A percentile compares a stretch with the other conserved stretches of the same genome.
Conservation (phyloP, 2,329 filamentous ascomycete genomes). For the Coniosporium tulheliwenetii region DNA sequence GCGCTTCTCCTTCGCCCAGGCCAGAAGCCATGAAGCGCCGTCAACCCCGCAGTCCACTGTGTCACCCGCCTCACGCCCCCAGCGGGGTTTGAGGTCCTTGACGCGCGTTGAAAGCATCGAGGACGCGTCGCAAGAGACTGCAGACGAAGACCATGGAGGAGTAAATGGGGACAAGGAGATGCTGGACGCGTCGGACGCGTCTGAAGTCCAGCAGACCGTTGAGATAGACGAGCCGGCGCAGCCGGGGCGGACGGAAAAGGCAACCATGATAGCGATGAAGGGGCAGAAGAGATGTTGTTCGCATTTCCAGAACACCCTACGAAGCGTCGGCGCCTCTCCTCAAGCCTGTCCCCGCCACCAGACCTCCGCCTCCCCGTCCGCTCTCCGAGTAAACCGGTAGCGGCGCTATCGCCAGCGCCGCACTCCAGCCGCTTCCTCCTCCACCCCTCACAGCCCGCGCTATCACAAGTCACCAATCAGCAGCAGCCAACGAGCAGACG, state of each 20-base stretch:
- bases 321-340: neutral
- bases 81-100: neutral
- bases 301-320: neutral
- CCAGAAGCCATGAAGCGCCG: neutral
- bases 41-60: neutral
- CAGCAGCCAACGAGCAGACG: neutral
- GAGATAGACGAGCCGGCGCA: too few species aligned
- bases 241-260: neutral
- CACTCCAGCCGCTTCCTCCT: neutral
- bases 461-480: neutral
- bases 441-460: neutral
- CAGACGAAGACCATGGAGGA: too few species aligned
- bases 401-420: neutral
- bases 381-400: neutral
- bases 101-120: neutral
- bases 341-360: neutral
- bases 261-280: neutral
- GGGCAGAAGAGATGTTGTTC: neutral
- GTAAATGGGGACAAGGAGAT: too few species aligned
- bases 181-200: too few species aligned
- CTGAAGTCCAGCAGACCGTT: too few species aligned
- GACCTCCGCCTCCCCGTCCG: neutral
- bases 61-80: neutral
- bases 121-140: neutral
- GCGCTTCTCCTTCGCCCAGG: constrained; percentile 13